Percentiles rank a stretch among this genome's conserved stretches.
Conservation (phyloP, 2,329 filamentous ascomycete genomes). For the Paecilomyces dactylethromorphus region DNA sequence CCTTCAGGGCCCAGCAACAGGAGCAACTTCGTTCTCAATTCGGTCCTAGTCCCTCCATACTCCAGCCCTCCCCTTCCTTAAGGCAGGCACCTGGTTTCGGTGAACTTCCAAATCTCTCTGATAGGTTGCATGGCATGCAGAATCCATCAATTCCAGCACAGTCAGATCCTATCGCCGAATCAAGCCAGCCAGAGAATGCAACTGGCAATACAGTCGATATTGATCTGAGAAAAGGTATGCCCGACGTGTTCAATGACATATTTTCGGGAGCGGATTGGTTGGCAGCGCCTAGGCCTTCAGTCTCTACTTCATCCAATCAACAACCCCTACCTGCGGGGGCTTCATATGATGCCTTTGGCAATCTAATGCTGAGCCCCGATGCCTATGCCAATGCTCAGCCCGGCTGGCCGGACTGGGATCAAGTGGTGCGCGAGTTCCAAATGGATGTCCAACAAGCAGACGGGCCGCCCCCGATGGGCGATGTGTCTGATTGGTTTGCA, state of each 20-base stretch:
- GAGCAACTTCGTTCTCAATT: slow-evolving; percentile 18
- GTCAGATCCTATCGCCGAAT: neutral
- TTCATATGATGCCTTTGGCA: neutral
- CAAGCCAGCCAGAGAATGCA: neutral
- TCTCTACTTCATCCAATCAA: neutral
- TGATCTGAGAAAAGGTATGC: neutral
- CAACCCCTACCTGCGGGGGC: neutral
- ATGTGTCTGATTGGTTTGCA: neutral
- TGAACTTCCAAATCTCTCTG: neutral
- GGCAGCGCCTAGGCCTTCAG: neutral
- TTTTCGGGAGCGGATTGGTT: neutral
- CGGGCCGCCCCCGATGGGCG: neutral
- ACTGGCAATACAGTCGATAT: neutral
- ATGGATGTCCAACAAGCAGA: slow-evolving; percentile 1
- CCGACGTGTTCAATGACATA: neutral
- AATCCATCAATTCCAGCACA: neutral
- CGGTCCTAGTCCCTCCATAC: slow-evolving; percentile 7
- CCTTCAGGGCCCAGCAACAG: slow-evolving; percentile 46
- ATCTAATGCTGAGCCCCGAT: neutral
- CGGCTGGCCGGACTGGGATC: neutral
- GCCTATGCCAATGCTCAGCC: neutral
- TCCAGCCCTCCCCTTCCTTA: neutral
- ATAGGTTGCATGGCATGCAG: neutral
- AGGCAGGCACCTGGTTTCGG: neutral
- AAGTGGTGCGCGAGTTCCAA: neutral